Evolutionary conservation across 495 filamentous ascomycete species (phyloP), one percentile per base, ranked within the genome.

Genomic region (Haplographium delicatum): DNA sequence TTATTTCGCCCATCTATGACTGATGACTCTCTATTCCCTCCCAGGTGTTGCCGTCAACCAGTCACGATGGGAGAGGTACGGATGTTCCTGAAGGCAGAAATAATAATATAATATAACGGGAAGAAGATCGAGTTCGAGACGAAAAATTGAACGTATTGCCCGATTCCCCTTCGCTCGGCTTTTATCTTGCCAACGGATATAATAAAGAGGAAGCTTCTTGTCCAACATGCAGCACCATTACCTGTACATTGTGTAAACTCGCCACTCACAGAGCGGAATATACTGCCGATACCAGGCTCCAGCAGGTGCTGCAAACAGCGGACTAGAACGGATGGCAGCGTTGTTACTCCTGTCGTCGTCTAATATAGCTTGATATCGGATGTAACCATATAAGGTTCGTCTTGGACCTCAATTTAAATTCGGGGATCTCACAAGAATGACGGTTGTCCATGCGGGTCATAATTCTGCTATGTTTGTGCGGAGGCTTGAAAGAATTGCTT

Each of bases 381-480:
- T 61, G 58, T 38, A 55, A 58, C 38, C 58, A 61, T 27, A 61
- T 61, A 2, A 58, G 42, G 58, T 61, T 51, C 62, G 24, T 26
- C 81, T 78, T 46, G 54, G 63, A 1, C 64, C 66, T 4, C 47
- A 80, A 41, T 82, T 82, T 54, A 81, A n/a, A n/a, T n/a, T n/a
- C n/a, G n/a, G n/a, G n/a, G n/a, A n/a, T n/a, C n/a, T n/a, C n/a
- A n/a, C n/a, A n/a, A n/a, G n/a, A n/a, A n/a, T n/a, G n/a, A n/a
- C n/a, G n/a, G n/a, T n/a, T n/a, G n/a, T n/a, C n/a, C n/a, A n/a
- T n/a, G n/a, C n/a, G n/a, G n/a, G n/a, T n/a, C n/a, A n/a, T n/a
- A n/a, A n/a, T n/a, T n/a, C n/a, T n/a, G n/a, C n/a, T n/a, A n/a
- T n/a, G n/a, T 63, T 2, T 82, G 78, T 53, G 78, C 71, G 2